Base-by-base conservation (phyloP, 768 basidiomycete genomes). In the Suillus clintonianus region DNA sequence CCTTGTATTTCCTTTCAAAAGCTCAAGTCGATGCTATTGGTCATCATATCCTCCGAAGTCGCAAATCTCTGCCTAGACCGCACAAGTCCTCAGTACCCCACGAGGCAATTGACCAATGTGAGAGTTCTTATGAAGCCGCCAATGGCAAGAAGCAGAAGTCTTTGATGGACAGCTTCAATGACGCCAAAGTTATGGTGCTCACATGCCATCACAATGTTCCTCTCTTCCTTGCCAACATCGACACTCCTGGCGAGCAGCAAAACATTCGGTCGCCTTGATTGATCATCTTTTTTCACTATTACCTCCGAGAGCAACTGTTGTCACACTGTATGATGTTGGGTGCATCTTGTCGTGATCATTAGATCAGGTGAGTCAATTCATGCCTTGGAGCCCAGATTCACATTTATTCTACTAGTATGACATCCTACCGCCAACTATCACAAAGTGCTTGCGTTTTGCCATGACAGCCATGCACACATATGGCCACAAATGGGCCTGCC, bases 391-490 rank as follows among this genome's bases (percentile, higher is more conserved):
- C 3, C 13, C 27, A 32, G 32, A 27, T 13, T 55, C 36, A 43
- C 36, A 36, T 36, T 36, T 36, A 36, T 36, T 36, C 36, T 36
- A 36, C 36, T 39, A 75, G 76, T 77, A 74, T 48, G 67, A 74
- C n/a, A 65, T 77, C 8, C 65, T 79, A 32, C 62, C 69, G 0
- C 15, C 32, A 0, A 55, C 63, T 37, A 60, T 78, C 37, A 36
- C 45, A 0, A 45, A 57, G 2, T 69, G 76, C 0, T 5, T 81
- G 10, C n/a, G 51, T 0, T 79, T 77, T 39, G 72, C 71, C 0
- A 77, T 76, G 0, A 75, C 73, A 10, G 78, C 75, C 0, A 76
- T 81, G 74, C 80, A 82, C 63, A 76, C 77, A 0, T 80, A 78
- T 62, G 76, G 73, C 24, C 79, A 80, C 57, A 70, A 78, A 50